Percentiles rank a stretch among this genome's conserved stretches.
Evolutionary conservation across 768 basidiomycete species (phyloP).

Genomic region (Leucosporidium scottii): DNA sequence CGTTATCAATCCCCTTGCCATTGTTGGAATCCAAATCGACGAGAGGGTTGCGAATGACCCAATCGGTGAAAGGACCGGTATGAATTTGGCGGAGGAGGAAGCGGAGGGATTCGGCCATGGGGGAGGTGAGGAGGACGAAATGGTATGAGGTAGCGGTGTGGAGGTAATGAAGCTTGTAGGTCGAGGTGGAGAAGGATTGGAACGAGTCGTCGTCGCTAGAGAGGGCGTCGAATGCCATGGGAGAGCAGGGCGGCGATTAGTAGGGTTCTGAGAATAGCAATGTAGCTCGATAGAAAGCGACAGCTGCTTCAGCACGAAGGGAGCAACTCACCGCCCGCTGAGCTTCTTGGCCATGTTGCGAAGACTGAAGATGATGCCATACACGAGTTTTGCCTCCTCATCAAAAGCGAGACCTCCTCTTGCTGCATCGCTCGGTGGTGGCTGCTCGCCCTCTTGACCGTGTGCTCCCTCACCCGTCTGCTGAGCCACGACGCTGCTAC

Average conservation of each 20-base stretch:
- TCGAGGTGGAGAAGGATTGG: constrained; percentile 77
- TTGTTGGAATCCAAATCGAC: constrained; percentile 57
- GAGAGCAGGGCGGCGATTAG: background rate
- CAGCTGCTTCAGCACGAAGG: constrained; percentile 29
- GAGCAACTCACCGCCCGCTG: constrained; percentile 60
- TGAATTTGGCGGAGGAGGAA: constrained; percentile 81
- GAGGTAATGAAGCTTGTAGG: constrained; percentile 88
- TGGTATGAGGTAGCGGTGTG: constrained; percentile 89
- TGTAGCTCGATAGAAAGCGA: background rate
- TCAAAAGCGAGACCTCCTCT: constrained; percentile 75
- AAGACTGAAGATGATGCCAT: constrained; percentile 85
- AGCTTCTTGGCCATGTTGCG: constrained; percentile 93
- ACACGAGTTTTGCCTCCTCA: constrained; percentile 94
- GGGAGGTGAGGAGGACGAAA: constrained; percentile 80
- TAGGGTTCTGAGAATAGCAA: background rate
- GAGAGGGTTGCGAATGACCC: constrained; percentile 86
- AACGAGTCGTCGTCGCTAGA: constrained; percentile 78
- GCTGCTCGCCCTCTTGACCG: background rate
- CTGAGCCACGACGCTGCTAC: constrained; percentile 57
- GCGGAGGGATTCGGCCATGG: constrained; percentile 47
- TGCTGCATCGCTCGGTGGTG: background rate
- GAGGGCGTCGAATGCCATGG: background rate
- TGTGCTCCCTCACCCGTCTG: constrained; percentile 10
- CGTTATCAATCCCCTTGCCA: constrained; percentile 83
- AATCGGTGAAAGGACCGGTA: constrained; percentile 86